Evolutionary conservation across 106 monocot species (phyloP).

Genomic region (Cymbidium sinense): DNA sequence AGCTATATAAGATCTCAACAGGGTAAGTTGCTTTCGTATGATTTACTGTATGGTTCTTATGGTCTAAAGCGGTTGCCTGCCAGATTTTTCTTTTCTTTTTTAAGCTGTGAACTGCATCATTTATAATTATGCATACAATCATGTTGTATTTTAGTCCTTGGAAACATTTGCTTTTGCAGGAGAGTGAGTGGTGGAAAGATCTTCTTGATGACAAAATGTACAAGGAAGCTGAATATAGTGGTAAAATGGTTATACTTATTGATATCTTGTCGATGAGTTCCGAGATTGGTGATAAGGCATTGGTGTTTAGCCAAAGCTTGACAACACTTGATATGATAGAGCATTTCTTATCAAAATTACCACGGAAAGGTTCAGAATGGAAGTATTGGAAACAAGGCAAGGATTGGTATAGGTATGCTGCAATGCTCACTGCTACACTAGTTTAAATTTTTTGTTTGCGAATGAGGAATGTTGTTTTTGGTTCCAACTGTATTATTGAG

Average conservation of each 20-base stretch:
- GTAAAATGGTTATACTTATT: conserved; percentile 92
- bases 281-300: conserved; percentile 76
- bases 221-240: conserved; percentile 71
- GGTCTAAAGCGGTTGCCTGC: neutral
- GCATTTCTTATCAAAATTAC: conserved; percentile 68
- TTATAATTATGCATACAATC: neutral
- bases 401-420: conserved; percentile 93
- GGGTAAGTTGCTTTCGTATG: neutral
- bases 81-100: neutral
- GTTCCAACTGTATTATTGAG: neutral
- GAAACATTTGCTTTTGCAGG: conserved; percentile 41
- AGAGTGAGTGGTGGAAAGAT: conserved; percentile 80
- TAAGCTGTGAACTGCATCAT: neutral
- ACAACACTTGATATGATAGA: conserved; percentile 89
- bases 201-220: conserved; percentile 73
- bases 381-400: conserved; percentile 96
- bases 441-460: neutral
- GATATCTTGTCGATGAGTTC: conserved; percentile 89
- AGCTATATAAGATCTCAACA: neutral
- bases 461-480: neutral
- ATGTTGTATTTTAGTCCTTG: conserved; percentile 3
- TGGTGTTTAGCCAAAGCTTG: conserved; percentile 95
- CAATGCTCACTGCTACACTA: neutral
- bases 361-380: conserved; percentile 42
- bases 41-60: neutral